Evolutionary conservation across 2,329 filamentous ascomycete species (phyloP).

Genomic region (Fusarium sp.): DNA sequence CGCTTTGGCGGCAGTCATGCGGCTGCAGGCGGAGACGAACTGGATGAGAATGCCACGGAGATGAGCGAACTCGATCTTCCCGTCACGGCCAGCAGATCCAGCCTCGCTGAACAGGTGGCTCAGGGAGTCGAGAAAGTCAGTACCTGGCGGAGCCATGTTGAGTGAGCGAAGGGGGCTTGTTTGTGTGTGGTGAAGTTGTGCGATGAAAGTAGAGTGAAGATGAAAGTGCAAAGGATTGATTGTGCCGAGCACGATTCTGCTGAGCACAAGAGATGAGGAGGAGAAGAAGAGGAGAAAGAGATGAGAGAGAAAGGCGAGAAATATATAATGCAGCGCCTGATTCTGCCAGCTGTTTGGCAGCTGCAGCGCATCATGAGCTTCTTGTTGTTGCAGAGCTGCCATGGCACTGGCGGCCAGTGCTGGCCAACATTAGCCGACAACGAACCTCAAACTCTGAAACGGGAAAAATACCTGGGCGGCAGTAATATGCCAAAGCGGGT

Average conservation of each 20-base stretch:
- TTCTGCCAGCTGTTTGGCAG: background rate
- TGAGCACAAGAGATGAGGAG: background rate
- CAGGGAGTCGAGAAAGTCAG: constrained; percentile 30
- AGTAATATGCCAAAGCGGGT: background rate
- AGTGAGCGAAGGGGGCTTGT: background rate
- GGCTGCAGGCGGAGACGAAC: constrained; percentile 17
- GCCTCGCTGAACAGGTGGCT: constrained; percentile 35
- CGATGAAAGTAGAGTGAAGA: background rate
- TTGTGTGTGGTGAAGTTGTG: background rate
- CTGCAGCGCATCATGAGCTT: background rate
- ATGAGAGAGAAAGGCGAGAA: background rate
- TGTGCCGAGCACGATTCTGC: background rate
- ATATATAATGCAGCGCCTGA: background rate
- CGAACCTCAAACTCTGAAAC: background rate
- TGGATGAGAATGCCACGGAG: constrained; percentile 21
- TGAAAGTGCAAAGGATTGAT: background rate
- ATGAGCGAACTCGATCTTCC: constrained; percentile 21
- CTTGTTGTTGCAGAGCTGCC: background rate
- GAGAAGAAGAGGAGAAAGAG: background rate
- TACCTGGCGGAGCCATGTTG: background rate
- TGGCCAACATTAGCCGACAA: background rate
- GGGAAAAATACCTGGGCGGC: background rate
- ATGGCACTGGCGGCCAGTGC: background rate
- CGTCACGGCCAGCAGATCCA: background rate
- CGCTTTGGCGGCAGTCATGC: constrained; percentile 21